Conservation (phyloP, 768 basidiomycete genomes). For the Tulasnella calospora region DNA sequence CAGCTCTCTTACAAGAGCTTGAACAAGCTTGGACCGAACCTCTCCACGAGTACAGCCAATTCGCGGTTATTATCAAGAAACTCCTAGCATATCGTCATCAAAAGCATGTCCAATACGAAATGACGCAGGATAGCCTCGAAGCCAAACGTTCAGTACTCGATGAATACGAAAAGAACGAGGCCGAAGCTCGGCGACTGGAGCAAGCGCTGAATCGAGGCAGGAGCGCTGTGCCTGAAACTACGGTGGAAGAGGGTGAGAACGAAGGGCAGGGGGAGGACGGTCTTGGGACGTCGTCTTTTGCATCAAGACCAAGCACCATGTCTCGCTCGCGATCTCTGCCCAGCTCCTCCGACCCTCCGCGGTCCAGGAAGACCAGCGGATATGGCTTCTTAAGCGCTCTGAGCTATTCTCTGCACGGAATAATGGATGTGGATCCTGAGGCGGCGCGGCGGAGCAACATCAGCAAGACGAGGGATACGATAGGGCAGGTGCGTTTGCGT, state of each 20-base stretch:
- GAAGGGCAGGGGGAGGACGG: conserved; percentile 1
- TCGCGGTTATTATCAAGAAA: conserved; percentile 90
- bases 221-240: conserved; percentile 6
- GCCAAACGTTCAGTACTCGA: conserved; percentile 77
- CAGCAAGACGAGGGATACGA: conserved; percentile 87
- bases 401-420: conserved; percentile 90
- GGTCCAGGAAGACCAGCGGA: conserved; percentile 30
- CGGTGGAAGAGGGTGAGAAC: conserved; percentile 29
- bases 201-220: conserved; percentile 56
- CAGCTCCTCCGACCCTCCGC: conserved; percentile 1
- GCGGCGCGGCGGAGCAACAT: conserved; percentile 89
- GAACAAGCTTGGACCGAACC: conserved; percentile 96
- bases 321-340: conserved; percentile 9
- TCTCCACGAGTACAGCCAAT: conserved; percentile 91
- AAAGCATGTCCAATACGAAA: conserved; percentile 96
- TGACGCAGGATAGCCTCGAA: conserved; percentile 89
- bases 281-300: conserved; percentile 24
- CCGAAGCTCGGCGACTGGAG: conserved; percentile 82
- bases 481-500: conserved; percentile 71
- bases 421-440: conserved; percentile 99
- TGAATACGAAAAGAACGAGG: conserved; percentile 87
- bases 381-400: conserved; percentile 87
- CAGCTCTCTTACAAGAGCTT: conserved; percentile 82
- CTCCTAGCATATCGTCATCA: conserved; percentile 92
- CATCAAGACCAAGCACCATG: conserved; percentile 6